phyloP scores from a whole-genome alignment of 2,329 filamentous ascomycete genomes.

The Aspergillus sp. region DNA sequence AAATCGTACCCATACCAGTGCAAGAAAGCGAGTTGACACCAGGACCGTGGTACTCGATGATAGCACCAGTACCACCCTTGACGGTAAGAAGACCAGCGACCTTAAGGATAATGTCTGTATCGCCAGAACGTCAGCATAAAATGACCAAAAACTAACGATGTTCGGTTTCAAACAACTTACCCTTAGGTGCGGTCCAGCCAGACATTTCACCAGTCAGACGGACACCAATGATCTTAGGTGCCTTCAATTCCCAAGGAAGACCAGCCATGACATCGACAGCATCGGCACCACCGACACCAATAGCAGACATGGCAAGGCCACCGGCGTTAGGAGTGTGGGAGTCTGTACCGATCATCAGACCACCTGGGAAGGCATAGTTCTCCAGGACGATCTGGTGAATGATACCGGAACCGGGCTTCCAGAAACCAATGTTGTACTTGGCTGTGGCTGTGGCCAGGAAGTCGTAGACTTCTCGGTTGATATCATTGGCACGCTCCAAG shows the following conservation, averaged over 20 bases:
- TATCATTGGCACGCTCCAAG: slow-evolving; percentile 77
- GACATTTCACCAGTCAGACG: slow-evolving; percentile 82
- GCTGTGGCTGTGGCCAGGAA: slow-evolving; percentile 89
- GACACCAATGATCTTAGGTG: slow-evolving; percentile 92
- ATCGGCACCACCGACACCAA: slow-evolving; percentile 96
- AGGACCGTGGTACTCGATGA: slow-evolving; percentile 52
- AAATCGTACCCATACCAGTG: slow-evolving; percentile 83
- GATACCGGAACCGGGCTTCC: slow-evolving; percentile 96
- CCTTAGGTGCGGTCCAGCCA: slow-evolving; percentile 91
- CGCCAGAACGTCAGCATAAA: background rate
- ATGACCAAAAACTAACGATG: slow-evolving; percentile 5
- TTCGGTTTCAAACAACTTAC: slow-evolving; percentile 40
- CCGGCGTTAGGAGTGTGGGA: slow-evolving; percentile 96
- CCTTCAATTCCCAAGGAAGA: slow-evolving; percentile 96
- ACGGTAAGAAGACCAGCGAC: slow-evolving; percentile 94
- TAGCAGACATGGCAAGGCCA: slow-evolving; percentile 88
- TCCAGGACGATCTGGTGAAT: slow-evolving; percentile 98
- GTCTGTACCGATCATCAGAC: slow-evolving; percentile 94
- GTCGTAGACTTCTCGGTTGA: slow-evolving; percentile 99
- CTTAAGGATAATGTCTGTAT: slow-evolving; percentile 85
- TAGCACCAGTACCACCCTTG: slow-evolving; percentile 92
- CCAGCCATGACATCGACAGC: slow-evolving; percentile 98
- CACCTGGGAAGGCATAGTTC: slow-evolving; percentile 99
- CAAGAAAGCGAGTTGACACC: slow-evolving; percentile 66
- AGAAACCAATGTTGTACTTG: slow-evolving; percentile 99